These are phyloP conservation scores for Phyllosticta ampelicida DNA, from an alignment of 2,329 filamentous ascomycete species.

Conservation along the genomic window DNA sequence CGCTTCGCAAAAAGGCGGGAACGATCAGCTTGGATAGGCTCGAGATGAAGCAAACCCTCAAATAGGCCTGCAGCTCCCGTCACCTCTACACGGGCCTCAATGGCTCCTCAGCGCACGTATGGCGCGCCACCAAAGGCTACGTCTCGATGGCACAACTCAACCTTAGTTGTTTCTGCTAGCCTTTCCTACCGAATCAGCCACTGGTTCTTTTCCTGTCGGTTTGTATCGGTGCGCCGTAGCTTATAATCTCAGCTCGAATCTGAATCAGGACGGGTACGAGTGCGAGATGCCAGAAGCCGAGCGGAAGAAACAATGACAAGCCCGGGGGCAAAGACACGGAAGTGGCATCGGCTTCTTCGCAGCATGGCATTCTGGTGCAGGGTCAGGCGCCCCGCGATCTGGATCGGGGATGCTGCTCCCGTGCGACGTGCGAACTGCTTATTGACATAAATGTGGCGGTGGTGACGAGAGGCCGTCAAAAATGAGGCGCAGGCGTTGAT, in stretches of 20 bases:
- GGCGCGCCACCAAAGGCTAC: background rate
- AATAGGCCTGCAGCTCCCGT: background rate
- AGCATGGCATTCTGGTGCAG: background rate
- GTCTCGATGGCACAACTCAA: background rate
- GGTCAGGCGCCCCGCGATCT: background rate
- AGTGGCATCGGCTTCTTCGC: background rate
- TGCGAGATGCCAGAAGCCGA: background rate
- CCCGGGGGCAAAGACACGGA: background rate
- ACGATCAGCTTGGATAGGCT: background rate
- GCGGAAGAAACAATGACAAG: background rate
- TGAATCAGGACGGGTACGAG: background rate
- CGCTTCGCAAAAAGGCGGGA: background rate
- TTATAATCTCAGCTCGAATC: background rate
- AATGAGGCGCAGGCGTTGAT: background rate
- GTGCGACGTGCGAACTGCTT: background rate
- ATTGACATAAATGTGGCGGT: background rate
- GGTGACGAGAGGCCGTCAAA: background rate
- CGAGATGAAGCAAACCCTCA: background rate
- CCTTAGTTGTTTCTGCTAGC: background rate
- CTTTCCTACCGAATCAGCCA: background rate
- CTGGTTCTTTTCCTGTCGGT: background rate
- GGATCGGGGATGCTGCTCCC: background rate
- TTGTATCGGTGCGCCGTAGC: background rate
- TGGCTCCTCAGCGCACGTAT: background rate
- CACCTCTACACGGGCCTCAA: background rate